A percentile compares a stretch with the other conserved stretches of the same genome.
phyloP scores from a whole-genome alignment of 1,139 yeast genomes.

The Zhuliangozyma parablackwelliae region DNA sequence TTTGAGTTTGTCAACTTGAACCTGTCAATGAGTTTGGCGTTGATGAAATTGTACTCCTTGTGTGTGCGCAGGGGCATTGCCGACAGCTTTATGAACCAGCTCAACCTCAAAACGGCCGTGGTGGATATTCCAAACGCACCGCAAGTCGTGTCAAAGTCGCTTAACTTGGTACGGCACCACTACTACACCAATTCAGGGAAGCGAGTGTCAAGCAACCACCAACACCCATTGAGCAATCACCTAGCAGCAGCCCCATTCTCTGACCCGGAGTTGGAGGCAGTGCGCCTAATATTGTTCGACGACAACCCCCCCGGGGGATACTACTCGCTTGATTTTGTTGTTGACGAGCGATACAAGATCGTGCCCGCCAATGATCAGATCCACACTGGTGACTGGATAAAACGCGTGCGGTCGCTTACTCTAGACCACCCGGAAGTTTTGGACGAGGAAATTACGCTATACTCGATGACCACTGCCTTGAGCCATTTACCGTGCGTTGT shows the following conservation, averaged over 20 bases:
- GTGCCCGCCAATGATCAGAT: slow-evolving; percentile 1
- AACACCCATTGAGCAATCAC: slow-evolving; percentile 12
- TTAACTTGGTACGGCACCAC: slow-evolving; percentile 2
- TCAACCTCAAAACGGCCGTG: slow-evolving; percentile 6
- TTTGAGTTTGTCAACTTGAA: slow-evolving; percentile 10
- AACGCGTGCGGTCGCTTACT: slow-evolving; percentile 11
- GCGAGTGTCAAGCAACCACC: slow-evolving; percentile 10
- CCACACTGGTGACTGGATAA: slow-evolving; percentile 21
- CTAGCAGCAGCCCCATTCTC: slow-evolving; percentile 14
- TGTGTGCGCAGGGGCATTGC: slow-evolving; percentile 16
- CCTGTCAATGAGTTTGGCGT: slow-evolving; percentile 18
- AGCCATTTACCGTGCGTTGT: slow-evolving; percentile 43
- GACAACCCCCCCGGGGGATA: neutral
- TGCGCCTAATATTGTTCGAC: slow-evolving; percentile 2
- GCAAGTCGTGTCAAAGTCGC: too few relatives aligned
- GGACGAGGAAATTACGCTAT: slow-evolving; percentile 14
- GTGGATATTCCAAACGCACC: too few relatives aligned
- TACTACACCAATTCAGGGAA: slow-evolving; percentile 1
- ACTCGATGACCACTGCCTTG: slow-evolving; percentile 26
- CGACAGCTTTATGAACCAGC: slow-evolving; percentile 15
- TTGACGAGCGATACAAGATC: neutral
- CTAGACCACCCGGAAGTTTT: slow-evolving; percentile 4
- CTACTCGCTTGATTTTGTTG: slow-evolving; percentile 1
- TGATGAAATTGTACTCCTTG: slow-evolving; percentile 21
- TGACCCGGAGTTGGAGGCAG: slow-evolving; percentile 12